A percentile compares a stretch with the other conserved stretches of the same genome.
These are phyloP conservation scores for Agaricus bisporus DNA, from an alignment of 768 basidiomycete species.

Conservation along the genomic window DNA sequence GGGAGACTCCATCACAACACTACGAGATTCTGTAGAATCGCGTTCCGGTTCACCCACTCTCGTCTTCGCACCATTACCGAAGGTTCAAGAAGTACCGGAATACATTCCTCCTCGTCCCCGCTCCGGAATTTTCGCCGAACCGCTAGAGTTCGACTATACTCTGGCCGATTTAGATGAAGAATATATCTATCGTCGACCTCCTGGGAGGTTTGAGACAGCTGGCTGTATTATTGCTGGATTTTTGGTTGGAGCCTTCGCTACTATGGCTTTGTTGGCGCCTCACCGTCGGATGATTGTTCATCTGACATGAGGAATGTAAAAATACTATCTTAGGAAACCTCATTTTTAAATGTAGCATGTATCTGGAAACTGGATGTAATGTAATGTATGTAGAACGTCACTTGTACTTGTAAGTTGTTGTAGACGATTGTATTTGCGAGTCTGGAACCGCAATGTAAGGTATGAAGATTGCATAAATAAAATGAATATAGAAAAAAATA, in stretches of 20 bases:
- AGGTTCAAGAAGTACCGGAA: background rate
- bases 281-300: constrained; percentile 27
- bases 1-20: background rate
- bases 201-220: constrained; percentile 26
- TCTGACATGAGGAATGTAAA: constrained; percentile 15
- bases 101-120: constrained; percentile 11
- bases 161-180: constrained; percentile 10
- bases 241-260: constrained; percentile 33
- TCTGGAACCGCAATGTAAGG: no score
- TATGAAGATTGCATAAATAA: no score
- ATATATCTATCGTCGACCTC: constrained; percentile 11
- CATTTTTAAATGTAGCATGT: background rate
- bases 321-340: background rate
- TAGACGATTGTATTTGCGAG: background rate
- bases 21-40: background rate
- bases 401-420: background rate
- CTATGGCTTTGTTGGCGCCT: constrained; percentile 25
- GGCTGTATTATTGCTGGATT: constrained; percentile 46
- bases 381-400: background rate
- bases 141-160: constrained; percentile 6
- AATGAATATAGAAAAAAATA: no score
- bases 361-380: background rate
- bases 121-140: constrained; percentile 10
- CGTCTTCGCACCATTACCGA: background rate
- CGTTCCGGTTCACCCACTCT: constrained; percentile 1